Percentiles rank a stretch among this genome's conserved stretches.
Conservation (phyloP, 2,329 filamentous ascomycete genomes). For the Exophiala xenobiotica region DNA sequence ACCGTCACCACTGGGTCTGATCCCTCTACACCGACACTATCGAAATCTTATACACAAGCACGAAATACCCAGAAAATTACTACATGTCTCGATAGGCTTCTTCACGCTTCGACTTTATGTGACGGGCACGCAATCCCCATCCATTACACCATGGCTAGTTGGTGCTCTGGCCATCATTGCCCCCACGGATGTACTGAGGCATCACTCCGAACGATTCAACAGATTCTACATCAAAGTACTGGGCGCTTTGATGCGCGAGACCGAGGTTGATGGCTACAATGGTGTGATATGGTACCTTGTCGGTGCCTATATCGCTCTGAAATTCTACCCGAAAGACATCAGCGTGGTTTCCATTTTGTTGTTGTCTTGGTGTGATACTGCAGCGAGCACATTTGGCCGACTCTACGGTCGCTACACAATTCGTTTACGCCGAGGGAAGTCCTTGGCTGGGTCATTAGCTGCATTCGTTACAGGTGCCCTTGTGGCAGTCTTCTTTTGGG, state of each 20-base stretch:
- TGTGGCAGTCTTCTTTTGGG: conserved; percentile 85
- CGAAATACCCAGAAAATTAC: conserved; percentile 87
- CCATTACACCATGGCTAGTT: conserved; percentile 83
- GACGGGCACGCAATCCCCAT: conserved; percentile 69
- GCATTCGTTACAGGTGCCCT: conserved; percentile 79
- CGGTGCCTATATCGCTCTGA: conserved; percentile 81
- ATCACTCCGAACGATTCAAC: conserved; percentile 79
- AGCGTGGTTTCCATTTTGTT: conserved; percentile 85
- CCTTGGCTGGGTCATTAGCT: conserved; percentile 81
- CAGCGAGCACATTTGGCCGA: conserved; percentile 89
- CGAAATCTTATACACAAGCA: conserved; percentile 91
- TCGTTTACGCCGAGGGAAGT: conserved; percentile 81
- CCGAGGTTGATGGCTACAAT: conserved; percentile 90
- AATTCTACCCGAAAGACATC: conserved; percentile 89
- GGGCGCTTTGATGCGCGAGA: conserved; percentile 94
- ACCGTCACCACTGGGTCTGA: conserved; percentile 87
- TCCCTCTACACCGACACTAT: conserved; percentile 92
- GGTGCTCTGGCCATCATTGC: conserved; percentile 79
- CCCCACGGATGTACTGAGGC: conserved; percentile 75
- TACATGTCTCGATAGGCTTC: conserved; percentile 97
- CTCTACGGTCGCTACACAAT: conserved; percentile 88
- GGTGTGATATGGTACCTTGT: conserved; percentile 96
- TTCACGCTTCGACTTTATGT: conserved; percentile 84
- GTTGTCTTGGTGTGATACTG: conserved; percentile 96
- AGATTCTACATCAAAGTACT: conserved; percentile 78